Evolutionary conservation across 495 filamentous ascomycete genomes (phyloP).

Genomic region (Penicillium ucsense): DNA sequence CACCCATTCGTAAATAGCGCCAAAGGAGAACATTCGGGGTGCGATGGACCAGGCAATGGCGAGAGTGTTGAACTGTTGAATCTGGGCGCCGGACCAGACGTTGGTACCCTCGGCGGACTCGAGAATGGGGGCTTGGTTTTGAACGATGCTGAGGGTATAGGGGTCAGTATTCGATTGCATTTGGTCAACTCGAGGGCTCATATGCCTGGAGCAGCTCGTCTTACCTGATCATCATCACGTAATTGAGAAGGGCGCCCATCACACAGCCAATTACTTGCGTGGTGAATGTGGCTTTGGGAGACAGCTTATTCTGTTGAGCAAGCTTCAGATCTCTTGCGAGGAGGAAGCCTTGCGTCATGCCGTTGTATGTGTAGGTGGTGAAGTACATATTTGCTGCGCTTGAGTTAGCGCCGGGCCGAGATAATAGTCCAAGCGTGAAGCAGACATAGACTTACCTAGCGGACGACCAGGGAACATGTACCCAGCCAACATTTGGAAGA

Average conservation of each 20-base stretch:
- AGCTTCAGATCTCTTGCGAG: slow-evolving; percentile 30
- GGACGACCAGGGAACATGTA: slow-evolving; percentile 26
- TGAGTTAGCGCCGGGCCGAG: not conserved
- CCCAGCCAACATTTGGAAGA: slow-evolving; percentile 29
- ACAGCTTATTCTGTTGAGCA: slow-evolving; percentile 25
- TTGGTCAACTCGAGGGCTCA: not conserved
- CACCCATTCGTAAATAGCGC: slow-evolving; percentile 19
- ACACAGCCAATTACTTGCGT: slow-evolving; percentile 25
- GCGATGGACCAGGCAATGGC: slow-evolving; percentile 26
- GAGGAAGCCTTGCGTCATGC: slow-evolving; percentile 17
- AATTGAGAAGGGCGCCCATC: slow-evolving; percentile 31
- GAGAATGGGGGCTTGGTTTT: slow-evolving; percentile 24
- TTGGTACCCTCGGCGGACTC: slow-evolving; percentile 26
- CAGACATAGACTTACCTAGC: slow-evolving; percentile 5
- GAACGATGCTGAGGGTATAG: slow-evolving; percentile 10
- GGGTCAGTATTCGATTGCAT: not conserved
- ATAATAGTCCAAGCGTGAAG: not conserved
- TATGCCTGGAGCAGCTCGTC: not conserved
- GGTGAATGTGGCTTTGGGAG: slow-evolving; percentile 24
- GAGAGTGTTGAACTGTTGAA: slow-evolving; percentile 21
- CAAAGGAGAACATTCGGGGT: not conserved
- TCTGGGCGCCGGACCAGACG: slow-evolving; percentile 29
- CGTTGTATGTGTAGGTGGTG: slow-evolving; percentile 23
- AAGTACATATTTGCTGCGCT: slow-evolving; percentile 11
- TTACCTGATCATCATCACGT: slow-evolving; percentile 23